phyloP scores from a whole-genome alignment of 2,329 filamentous ascomycete genomes.

The Pseudogymnoascus sp. region DNA sequence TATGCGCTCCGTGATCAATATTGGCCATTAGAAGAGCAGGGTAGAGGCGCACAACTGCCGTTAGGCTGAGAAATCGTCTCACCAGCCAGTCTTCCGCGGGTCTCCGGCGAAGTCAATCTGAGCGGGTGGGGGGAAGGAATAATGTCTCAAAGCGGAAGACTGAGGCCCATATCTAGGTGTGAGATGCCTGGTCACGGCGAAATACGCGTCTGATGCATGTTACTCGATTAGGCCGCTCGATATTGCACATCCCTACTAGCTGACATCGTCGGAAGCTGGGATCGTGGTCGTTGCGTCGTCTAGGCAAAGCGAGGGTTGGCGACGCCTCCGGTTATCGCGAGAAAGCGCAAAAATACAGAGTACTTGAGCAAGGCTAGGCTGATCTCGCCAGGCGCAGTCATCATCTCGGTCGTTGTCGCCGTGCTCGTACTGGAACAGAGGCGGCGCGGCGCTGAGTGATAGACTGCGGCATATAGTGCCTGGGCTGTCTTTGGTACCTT shows the following conservation, averaged over 20 bases:
- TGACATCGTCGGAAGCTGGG: neutral
- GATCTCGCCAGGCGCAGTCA: slow-evolving; percentile 6
- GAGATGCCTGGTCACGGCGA: slow-evolving; percentile 4
- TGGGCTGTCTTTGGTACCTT: slow-evolving; percentile 3
- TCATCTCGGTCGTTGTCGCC: neutral
- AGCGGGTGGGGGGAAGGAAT: slow-evolving; percentile 7
- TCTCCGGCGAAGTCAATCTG: neutral
- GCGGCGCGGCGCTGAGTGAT: neutral
- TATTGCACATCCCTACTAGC: slow-evolving; percentile 2
- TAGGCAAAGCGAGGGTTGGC: neutral
- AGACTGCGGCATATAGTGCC: slow-evolving; percentile 4
- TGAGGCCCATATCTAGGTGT: slow-evolving; percentile 1
- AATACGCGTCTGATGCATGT: slow-evolving; percentile 7
- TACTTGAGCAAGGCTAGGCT: neutral
- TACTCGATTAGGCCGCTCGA: slow-evolving; percentile 4
- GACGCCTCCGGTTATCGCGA: neutral
- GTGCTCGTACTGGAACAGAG: neutral
- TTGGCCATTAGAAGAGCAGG: neutral
- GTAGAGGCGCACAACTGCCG: slow-evolving; percentile 4
- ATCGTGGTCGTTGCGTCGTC: neutral
- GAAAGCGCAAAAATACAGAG: neutral
- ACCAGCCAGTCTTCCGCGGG: neutral
- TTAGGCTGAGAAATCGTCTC: neutral
- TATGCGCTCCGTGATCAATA: neutral
- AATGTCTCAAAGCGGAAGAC: slow-evolving; percentile 6